A percentile compares a stretch with the other conserved stretches of the same genome.
These are phyloP conservation scores for Brassica rapa DNA, from an alignment of 345 rosid species.

Conservation along the genomic window DNA sequence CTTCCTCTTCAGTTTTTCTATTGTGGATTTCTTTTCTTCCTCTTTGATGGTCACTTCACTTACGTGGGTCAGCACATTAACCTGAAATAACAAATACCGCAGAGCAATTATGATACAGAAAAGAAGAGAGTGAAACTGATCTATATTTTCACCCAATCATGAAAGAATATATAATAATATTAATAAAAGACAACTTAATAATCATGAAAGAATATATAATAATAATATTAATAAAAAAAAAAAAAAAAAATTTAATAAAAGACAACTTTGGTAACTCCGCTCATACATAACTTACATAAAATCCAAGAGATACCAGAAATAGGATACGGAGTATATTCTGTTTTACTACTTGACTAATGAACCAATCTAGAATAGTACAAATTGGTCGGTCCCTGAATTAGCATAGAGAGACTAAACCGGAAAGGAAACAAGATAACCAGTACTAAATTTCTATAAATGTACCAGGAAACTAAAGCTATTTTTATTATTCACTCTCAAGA, in stretches of 20 bases:
- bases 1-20: constrained; percentile 44
- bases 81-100: constrained; percentile 42
- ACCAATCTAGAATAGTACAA: not conserved
- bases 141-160: not conserved
- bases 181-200: not conserved
- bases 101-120: not conserved
- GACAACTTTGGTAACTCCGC: not conserved
- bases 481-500: not conserved
- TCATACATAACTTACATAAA: not conserved
- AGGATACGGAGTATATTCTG: not conserved
- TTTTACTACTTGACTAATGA: not conserved
- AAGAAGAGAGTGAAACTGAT: not conserved
- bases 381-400: not conserved
- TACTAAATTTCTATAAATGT: not conserved
- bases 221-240: not conserved
- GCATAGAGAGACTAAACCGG: not conserved
- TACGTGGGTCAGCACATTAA: constrained; percentile 65
- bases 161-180: not conserved
- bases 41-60: constrained; percentile 43
- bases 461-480: not conserved
- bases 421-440: not conserved
- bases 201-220: not conserved
- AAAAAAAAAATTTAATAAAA: not conserved
- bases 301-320: not conserved
- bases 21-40: not conserved